A percentile compares a stretch with the other conserved stretches of the same genome.
phyloP scores from a whole-genome alignment of 495 filamentous ascomycete species.

The Tuber umbilicatum region DNA sequence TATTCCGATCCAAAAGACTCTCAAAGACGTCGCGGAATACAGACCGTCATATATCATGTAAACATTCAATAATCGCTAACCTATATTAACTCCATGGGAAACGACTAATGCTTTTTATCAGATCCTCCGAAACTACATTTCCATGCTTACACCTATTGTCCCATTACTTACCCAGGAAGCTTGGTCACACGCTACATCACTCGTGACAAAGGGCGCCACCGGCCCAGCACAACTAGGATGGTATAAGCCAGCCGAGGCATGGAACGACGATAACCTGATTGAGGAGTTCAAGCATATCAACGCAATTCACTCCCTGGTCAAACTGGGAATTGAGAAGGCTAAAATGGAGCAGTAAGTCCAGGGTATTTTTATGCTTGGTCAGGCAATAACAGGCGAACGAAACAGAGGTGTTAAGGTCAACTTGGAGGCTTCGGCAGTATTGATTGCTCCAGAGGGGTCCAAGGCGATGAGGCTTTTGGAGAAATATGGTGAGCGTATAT shows the following conservation, averaged over 20 bases:
- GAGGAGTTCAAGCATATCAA: conserved; percentile 22
- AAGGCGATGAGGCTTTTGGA: conserved; percentile 45
- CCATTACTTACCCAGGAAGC: conserved; percentile 83
- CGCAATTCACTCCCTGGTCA: conserved; percentile 33
- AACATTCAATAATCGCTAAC: not conserved
- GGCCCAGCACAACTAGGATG: conserved; percentile 30
- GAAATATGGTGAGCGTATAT: conserved; percentile 46
- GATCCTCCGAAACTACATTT: conserved; percentile 63
- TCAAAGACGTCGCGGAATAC: conserved; percentile 50
- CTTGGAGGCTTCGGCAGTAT: conserved; percentile 29
- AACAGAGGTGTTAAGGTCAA: conserved; percentile 33
- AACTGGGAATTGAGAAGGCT: conserved; percentile 22
- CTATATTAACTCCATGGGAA: not conserved
- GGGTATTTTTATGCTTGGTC: conserved; percentile 34
- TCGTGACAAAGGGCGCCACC: conserved; percentile 46
- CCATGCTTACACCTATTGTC: conserved; percentile 71
- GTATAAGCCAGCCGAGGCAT: conserved; percentile 42
- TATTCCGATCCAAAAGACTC: conserved; percentile 67
- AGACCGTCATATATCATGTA: conserved; percentile 59
- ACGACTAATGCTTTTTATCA: not conserved
- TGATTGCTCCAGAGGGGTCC: conserved; percentile 34
- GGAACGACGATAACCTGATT: conserved; percentile 44
- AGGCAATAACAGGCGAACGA: conserved; percentile 15
- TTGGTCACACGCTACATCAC: conserved; percentile 65
- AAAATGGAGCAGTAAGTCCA: conserved; percentile 9